Base-by-base conservation (phyloP, 2,329 filamentous ascomycete species). In the Arthroderma sp. region DNA sequence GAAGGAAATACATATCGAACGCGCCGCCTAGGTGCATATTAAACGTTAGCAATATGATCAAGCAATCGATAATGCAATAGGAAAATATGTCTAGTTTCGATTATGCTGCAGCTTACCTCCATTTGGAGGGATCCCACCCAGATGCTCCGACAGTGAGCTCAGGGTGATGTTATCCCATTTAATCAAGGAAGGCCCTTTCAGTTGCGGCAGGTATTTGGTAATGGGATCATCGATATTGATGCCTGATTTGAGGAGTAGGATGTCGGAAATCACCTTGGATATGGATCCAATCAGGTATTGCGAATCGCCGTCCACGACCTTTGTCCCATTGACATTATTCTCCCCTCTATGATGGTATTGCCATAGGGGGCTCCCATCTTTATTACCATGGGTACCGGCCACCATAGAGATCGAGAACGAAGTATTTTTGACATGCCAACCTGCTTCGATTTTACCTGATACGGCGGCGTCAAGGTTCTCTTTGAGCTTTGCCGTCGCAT, bases 281-380 rank as follows among this genome's bases (percentile, higher is more conserved):
- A 69, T 51, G 0, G 64, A 69, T 0, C 65, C 68, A 30, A 70
- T 59, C 3, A 68, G 54, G 36, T 68, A 70, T 50, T 69, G 65
- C 0, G 64, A 66, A 44, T 66, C 53, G 0, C 58, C 54, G 15
- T 59, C 48, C 0, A 66, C 34, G 0, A 53, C 6, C 28, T 56
- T 53, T 0, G 64, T 64, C 15, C 64, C 65, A n/a, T 58, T 54
- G 4, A 54, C 50, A 28, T 66, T 68, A 4, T 43, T 51, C 1
- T 54, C 43, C 3, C 59, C 58, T 1, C 64, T 56, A 40, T 69
- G 64, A 38, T 69, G 66, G 40, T 65, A 66, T 43, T 69, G 62
- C 65, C 65, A 70, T 5, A 68, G 28, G 1, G 61, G 60, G 1
- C 54, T 46, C 3, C 49, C 45, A 5, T 55, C 44, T 4, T 57